phyloP scores from a whole-genome alignment of 2,329 filamentous ascomycete genomes.

The Colletotrichum kahawae region DNA sequence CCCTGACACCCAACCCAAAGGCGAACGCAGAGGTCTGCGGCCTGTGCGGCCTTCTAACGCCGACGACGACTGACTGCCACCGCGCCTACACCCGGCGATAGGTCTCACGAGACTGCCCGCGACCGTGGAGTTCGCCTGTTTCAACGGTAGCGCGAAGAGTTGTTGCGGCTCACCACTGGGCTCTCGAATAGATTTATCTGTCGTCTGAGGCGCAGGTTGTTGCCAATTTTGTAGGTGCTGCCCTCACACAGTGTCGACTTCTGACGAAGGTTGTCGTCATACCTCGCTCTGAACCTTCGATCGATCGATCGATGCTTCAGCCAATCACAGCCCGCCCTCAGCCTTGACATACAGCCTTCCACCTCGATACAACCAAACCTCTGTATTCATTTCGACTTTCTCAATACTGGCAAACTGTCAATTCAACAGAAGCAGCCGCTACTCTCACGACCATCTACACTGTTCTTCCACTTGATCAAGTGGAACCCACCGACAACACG shows the following conservation, averaged over 20 bases:
- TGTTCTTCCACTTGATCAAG: not conserved
- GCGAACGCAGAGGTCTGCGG: not conserved
- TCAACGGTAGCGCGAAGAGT: not conserved
- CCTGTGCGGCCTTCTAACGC: not conserved
- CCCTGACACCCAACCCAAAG: not conserved
- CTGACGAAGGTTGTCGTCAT: slow-evolving; percentile 11
- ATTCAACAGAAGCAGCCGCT: not conserved
- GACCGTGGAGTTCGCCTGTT: not conserved
- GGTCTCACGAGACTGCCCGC: not conserved
- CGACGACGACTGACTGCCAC: not conserved
- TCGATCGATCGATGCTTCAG: slow-evolving; percentile 36
- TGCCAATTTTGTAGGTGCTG: not conserved
- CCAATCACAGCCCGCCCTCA: slow-evolving; percentile 27
- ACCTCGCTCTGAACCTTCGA: slow-evolving; percentile 22
- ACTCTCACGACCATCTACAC: not conserved
- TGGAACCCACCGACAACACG: not conserved
- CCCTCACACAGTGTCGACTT: not conserved
- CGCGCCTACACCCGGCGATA: not conserved
- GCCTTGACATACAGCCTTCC: not conserved
- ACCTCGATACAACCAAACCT: not conserved
- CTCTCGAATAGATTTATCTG: not conserved
- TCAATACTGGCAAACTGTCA: not conserved
- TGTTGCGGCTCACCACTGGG: not conserved
- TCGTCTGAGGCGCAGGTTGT: not conserved
- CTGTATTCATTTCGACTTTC: not conserved